Percentiles rank a stretch among this genome's conserved stretches.
phyloP scores from a whole-genome alignment of 2,329 filamentous ascomycete genomes.

The Tolypocladium nubicola region DNA sequence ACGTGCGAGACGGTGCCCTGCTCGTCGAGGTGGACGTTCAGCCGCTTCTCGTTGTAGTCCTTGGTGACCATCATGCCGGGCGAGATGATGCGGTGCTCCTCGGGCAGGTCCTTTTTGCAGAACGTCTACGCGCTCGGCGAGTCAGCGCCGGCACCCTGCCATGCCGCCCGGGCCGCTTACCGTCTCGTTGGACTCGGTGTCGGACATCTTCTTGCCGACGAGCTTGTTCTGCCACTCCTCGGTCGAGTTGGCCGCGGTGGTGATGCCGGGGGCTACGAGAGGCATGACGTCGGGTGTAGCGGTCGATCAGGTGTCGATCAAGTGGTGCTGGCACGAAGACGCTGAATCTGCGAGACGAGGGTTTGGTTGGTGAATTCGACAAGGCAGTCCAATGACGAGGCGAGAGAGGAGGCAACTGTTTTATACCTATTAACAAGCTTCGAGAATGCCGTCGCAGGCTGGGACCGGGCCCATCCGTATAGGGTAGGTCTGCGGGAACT shows the following conservation, averaged over 20 bases:
- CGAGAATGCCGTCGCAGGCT: background rate
- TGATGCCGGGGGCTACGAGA: conserved; percentile 53
- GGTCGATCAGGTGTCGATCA: background rate
- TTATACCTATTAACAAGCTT: background rate
- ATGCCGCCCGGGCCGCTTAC: conserved; percentile 24
- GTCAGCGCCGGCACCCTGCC: background rate
- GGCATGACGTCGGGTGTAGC: conserved; percentile 35
- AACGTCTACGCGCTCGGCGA: conserved; percentile 34
- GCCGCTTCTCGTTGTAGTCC: conserved; percentile 41
- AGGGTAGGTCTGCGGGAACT: background rate
- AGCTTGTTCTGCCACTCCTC: conserved; percentile 52
- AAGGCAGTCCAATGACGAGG: background rate
- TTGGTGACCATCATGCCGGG: conserved; percentile 48
- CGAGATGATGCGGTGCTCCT: conserved; percentile 44
- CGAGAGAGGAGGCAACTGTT: background rate
- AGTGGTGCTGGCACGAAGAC: background rate
- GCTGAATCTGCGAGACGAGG: background rate
- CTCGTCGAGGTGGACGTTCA: conserved; percentile 50
- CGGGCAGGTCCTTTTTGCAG: conserved; percentile 47
- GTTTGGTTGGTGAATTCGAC: background rate
- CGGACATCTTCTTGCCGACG: conserved; percentile 51
- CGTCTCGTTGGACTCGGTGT: conserved; percentile 37
- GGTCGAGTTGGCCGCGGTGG: conserved; percentile 33
- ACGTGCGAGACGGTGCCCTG: conserved; percentile 52
- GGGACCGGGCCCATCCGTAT: background rate